Percentiles rank a stretch among this genome's conserved stretches.
These are phyloP conservation scores for Candida quercuum DNA, from an alignment of 805 yeast species.

Conservation along the genomic window DNA sequence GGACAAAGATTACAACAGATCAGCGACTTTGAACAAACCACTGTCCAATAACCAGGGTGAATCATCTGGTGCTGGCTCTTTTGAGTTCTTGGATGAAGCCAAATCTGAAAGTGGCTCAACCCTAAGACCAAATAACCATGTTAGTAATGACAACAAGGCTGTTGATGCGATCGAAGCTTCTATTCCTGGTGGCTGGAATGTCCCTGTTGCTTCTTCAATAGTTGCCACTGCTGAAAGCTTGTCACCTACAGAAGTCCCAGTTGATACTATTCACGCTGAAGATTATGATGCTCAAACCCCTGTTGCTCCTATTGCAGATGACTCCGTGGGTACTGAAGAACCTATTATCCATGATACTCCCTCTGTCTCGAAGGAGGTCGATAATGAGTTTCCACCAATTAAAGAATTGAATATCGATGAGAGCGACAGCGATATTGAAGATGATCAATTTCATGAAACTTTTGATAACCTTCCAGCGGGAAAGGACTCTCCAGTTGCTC, in stretches of 20 bases:
- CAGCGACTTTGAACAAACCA: too few relatives aligned
- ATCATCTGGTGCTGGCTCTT: conserved; percentile 21
- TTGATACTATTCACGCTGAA: conserved; percentile 4
- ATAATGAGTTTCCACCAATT: conserved; percentile 60
- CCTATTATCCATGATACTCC: neutral
- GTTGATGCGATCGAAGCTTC: conserved; percentile 21
- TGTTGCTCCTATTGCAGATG: conserved; percentile 9
- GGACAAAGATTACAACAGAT: conserved; percentile 22
- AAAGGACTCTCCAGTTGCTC: conserved; percentile 17
- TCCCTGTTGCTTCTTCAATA: conserved; percentile 28
- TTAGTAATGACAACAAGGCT: neutral
- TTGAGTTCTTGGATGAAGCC: conserved; percentile 19
- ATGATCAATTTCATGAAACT: conserved; percentile 32
- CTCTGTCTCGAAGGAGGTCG: conserved; percentile 13
- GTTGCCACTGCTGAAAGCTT: conserved; percentile 12
- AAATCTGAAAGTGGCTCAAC: conserved; percentile 16
- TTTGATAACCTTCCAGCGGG: conserved; percentile 7
- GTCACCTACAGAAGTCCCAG: conserved; percentile 7
- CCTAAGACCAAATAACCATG: conserved; percentile 2
- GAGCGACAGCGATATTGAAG: conserved; percentile 40
- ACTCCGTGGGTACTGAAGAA: conserved; percentile 10
- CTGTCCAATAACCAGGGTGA: conserved; percentile 18
- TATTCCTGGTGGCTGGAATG: conserved; percentile 26
- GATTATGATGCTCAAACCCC: neutral
- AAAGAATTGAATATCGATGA: conserved; percentile 50